Percentiles rank a stretch among this genome's conserved stretches.
These are phyloP conservation scores for Oryza brachyantha DNA, from an alignment of 176 grass and related monocot genomes.

Conservation along the genomic window DNA sequence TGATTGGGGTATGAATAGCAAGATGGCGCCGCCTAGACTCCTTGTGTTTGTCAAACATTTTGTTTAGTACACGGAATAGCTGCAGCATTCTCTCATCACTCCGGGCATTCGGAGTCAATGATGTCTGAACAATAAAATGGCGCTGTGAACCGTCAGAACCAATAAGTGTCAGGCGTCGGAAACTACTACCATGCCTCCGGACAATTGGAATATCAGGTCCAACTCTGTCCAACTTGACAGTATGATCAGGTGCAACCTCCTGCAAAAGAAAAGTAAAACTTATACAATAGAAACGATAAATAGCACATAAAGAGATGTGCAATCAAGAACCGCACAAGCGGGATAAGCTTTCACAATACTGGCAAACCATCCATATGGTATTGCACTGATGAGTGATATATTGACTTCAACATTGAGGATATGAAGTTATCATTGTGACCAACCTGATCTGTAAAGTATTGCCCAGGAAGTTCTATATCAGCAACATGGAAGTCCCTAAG, in stretches of 20 bases:
- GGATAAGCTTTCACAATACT: slow-evolving; percentile 4
- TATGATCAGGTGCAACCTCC: slow-evolving; percentile 98
- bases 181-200: slow-evolving; percentile 96
- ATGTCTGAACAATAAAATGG: slow-evolving; percentile 99
- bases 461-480: slow-evolving; percentile 93
- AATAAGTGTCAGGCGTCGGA: slow-evolving; percentile 85
- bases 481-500: slow-evolving; percentile 92
- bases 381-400: neutral
- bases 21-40: slow-evolving; percentile 89
- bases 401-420: neutral
- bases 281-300: slow-evolving; percentile 21
- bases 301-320: neutral
- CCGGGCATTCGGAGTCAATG: slow-evolving; percentile 93
- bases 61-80: slow-evolving; percentile 91
- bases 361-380: neutral
- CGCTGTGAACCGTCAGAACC: slow-evolving; percentile 98
- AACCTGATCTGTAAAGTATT: slow-evolving; percentile 98
- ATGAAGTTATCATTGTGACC: neutral
- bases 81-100: slow-evolving; percentile 99
- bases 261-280: slow-evolving; percentile 36
- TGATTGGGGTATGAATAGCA: slow-evolving; percentile 95
- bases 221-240: slow-evolving; percentile 94
- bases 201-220: slow-evolving; percentile 98
- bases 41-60: slow-evolving; percentile 99
- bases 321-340: neutral